A percentile compares a stretch with the other conserved stretches of the same genome.
phyloP scores from a whole-genome alignment of 2,329 filamentous ascomycete species.

The Aureobasidium sp. region DNA sequence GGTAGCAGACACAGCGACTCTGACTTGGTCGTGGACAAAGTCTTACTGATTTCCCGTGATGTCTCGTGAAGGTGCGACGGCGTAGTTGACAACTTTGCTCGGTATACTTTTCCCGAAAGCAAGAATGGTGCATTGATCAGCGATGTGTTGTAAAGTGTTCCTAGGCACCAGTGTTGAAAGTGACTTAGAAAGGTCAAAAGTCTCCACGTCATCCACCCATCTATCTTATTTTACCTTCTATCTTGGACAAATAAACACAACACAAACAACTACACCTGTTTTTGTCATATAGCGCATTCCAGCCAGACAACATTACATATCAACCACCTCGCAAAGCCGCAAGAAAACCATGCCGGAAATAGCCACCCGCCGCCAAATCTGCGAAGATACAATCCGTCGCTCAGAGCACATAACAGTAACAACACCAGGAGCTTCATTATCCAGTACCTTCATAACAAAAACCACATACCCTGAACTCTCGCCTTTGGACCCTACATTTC shows the following conservation, averaged over 20 bases:
- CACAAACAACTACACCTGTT: neutral
- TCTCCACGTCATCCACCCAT: neutral
- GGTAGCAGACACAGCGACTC: too few species aligned
- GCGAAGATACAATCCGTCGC: neutral
- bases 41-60: too few species aligned
- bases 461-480: neutral
- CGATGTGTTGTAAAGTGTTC: neutral
- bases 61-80: too few species aligned
- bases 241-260: neutral
- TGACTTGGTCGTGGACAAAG: too few species aligned
- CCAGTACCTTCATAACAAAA: neutral
- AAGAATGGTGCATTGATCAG: too few species aligned
- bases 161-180: neutral
- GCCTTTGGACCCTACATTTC: neutral
- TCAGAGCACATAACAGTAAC: neutral
- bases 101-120: too few species aligned
- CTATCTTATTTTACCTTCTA: neutral
- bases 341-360: neutral
- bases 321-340: neutral
- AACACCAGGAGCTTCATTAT: neutral
- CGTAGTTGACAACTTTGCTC: too few species aligned
- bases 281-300: too few species aligned
- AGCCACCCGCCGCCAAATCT: slow-evolving; percentile 5
- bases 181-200: neutral
- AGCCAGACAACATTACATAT: too few species aligned